Percentiles rank a stretch among this genome's conserved stretches.
These are phyloP conservation scores for Ormosia semicastrata DNA, from an alignment of 306 rosid species.

Conservation along the genomic window DNA sequence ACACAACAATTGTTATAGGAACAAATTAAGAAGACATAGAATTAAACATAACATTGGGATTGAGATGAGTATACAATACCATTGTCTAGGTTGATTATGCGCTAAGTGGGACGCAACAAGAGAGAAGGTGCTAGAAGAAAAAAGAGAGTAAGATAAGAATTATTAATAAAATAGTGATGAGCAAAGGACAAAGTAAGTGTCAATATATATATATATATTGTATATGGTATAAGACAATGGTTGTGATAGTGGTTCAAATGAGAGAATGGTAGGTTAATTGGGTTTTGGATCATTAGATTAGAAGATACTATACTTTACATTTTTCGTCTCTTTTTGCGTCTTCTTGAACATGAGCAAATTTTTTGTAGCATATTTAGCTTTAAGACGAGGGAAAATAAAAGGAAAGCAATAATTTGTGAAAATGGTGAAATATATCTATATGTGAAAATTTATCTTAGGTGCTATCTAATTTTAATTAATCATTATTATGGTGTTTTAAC, in stretches of 20 bases:
- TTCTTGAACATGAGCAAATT: background rate
- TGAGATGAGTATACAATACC: conserved; percentile 24
- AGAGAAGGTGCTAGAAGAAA: background rate
- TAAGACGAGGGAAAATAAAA: background rate
- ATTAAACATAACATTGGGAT: background rate
- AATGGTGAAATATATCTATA: background rate
- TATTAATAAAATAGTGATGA: background rate
- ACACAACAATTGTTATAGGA: background rate
- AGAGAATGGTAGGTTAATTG: conserved; percentile 16
- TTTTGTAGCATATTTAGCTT: background rate
- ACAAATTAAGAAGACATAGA: background rate
- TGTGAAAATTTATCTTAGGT: no score
- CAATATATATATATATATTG: background rate
- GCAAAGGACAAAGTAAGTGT: background rate
- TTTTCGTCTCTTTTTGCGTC: background rate
- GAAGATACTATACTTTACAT: background rate
- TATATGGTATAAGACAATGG: background rate
- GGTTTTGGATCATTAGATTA: conserved; percentile 30
- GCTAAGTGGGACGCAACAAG: background rate
- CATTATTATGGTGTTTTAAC: no score
- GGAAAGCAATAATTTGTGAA: background rate
- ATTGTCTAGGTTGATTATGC: background rate
- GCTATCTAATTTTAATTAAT: no score
- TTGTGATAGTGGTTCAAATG: conserved; percentile 16
- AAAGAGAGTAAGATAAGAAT: conserved; percentile 4